Base-by-base conservation (phyloP, 139 green algal species). In the Mesotaenium endlicherianum region DNA sequence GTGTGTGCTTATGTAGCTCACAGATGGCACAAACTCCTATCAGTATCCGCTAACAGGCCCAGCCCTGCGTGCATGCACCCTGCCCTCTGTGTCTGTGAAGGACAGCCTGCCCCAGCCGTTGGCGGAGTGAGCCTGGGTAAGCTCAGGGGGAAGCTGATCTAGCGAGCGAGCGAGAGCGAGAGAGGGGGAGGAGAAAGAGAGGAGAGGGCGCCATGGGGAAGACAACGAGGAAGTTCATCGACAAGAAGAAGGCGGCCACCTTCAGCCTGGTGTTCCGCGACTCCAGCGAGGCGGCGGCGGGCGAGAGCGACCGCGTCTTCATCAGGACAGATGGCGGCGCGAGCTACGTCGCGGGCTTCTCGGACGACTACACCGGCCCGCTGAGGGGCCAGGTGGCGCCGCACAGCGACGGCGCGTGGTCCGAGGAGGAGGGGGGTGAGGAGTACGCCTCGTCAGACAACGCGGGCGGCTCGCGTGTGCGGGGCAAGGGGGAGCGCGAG, bases 231-330 rank as follows among this genome's bases (percentile, higher is more conserved):
- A 80, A 68, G 39, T 87, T 87, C 11, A 55, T 87, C 14, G 81
- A 87, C 81, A 87, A 87, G 44, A 67, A 69, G 59, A 84, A 77
- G 3, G 72, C 81, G 17, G 81, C 81, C 36, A 86, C 81, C 8
- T 87, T 87, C 71, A 42, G 40, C 6, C 81, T 87, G 20, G 45
- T 87, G 16, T 87, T 79, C 58, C 81, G 81, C 40, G 81, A 80
- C 17, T 69, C 40, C 1, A n/a, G 14, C 38, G 40, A 26, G 8
- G 8, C 39, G 60, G 79, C 26, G 8, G 55, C 26, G 8, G 44
- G 43, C 31, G 42, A 31, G 11, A 43, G 3, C 6, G 77, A 84
- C n/a, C 81, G 81, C 26, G 58, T 87, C 39, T 87, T 87, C 60
- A 53, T 76, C 30, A 75, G 81, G 17, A 77, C 57, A 0, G 81